Percentiles rank a stretch among this genome's conserved stretches.
phyloP scores from a whole-genome alignment of 257 asterid genomes.

The Knoxia roxburghii region DNA sequence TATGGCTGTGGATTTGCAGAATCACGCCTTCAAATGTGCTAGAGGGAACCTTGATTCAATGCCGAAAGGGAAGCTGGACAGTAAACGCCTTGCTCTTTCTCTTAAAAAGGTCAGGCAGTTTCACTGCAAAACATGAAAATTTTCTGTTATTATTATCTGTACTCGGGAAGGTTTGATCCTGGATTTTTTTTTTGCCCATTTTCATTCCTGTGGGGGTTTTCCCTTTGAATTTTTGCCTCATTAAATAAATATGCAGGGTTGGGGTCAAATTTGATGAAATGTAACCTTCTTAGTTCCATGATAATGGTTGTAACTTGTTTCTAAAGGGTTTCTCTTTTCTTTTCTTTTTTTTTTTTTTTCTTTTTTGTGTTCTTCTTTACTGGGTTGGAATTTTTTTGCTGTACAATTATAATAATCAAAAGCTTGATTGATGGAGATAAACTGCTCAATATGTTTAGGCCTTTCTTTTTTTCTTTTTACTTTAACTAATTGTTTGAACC shows the following conservation, averaged over 20 bases:
- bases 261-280: not conserved
- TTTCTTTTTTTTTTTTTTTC: not conserved
- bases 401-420: not conserved
- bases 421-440: not conserved
- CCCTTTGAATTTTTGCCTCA: not conserved
- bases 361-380: not conserved
- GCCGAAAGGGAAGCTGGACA: slow-evolving; percentile 57
- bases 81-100: slow-evolving; percentile 70
- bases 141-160: not conserved
- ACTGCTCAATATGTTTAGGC: not conserved
- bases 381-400: not conserved
- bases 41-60: slow-evolving; percentile 47
- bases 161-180: not conserved
- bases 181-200: not conserved
- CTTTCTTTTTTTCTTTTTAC: not conserved
- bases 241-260: not conserved
- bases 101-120: slow-evolving; percentile 59
- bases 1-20: slow-evolving; percentile 62
- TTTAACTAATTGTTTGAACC: not conserved
- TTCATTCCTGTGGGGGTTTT: not conserved
- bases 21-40: slow-evolving; percentile 59
- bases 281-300: not conserved
- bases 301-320: not conserved
- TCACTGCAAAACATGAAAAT: not conserved
- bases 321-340: not conserved